These are phyloP conservation scores for Mortierella sp. DNA, from an alignment of 371 early-diverging fungal genomes.

Conservation along the genomic window DNA sequence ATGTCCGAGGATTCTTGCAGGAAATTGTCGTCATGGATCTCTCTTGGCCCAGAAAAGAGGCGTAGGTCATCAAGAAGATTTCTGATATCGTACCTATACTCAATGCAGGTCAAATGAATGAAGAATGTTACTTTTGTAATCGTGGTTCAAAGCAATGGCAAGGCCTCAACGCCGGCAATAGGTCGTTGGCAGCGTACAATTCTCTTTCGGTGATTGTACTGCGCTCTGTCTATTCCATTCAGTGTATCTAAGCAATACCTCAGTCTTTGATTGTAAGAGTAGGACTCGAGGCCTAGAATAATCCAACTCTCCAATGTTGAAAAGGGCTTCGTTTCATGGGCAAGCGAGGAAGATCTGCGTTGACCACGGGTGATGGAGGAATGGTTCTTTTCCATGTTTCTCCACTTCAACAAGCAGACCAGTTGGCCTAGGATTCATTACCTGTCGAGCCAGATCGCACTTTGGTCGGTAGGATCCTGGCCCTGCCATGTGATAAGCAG, in stretches of 20 bases:
- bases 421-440: slow-evolving; percentile 11
- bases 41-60: slow-evolving; percentile 18
- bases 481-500: slow-evolving; percentile 52
- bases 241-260: slow-evolving; percentile 7
- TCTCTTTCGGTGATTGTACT: background rate
- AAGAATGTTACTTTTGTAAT: slow-evolving; percentile 1
- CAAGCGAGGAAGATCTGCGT: background rate
- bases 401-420: background rate
- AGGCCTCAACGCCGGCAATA: background rate
- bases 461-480: slow-evolving; percentile 32
- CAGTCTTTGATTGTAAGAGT: slow-evolving; percentile 6
- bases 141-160: background rate
- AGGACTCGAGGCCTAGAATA: too few relatives aligned
- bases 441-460: slow-evolving; percentile 50
- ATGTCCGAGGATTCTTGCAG: slow-evolving; percentile 15
- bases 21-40: slow-evolving; percentile 8
- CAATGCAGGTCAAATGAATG: background rate
- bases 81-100: slow-evolving; percentile 44
- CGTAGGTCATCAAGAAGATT: slow-evolving; percentile 47
- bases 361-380: background rate
- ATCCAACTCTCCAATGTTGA: background rate
- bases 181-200: slow-evolving; percentile 1
- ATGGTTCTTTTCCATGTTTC: background rate
- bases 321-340: too few relatives aligned
- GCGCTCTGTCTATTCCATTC: background rate